phyloP scores from a whole-genome alignment of 257 asterid species.

The Asclepias syriaca region DNA sequence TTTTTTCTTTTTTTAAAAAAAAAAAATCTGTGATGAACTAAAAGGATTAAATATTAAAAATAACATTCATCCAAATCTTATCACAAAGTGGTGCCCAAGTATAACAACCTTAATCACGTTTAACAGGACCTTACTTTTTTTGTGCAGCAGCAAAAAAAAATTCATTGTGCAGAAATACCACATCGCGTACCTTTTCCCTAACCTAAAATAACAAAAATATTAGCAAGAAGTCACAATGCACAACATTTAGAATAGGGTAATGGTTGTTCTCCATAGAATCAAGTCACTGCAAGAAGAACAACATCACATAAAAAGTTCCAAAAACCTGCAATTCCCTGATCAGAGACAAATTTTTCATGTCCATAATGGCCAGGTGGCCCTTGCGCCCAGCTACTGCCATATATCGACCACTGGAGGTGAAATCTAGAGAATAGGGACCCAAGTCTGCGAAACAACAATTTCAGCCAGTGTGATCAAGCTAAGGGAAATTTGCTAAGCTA shows the following conservation, averaged over 20 bases:
- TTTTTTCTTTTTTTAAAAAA: not conserved
- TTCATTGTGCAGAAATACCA: conserved; percentile 83
- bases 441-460: conserved; percentile 42
- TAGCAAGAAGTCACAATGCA: conserved; percentile 1
- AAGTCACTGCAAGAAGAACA: not conserved
- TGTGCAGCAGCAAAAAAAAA: conserved; percentile 90
- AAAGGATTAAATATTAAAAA: not conserved
- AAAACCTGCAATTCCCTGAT: conserved; percentile 78
- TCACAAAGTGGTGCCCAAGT: not conserved
- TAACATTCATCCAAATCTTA: not conserved
- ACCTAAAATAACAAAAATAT: conserved; percentile 46
- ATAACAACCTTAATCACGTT: not conserved
- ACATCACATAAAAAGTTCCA: conserved; percentile 1
- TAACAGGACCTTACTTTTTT: conserved; percentile 58
- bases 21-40: not conserved
- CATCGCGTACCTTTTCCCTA: conserved; percentile 84
- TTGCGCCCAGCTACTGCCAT: conserved; percentile 85
- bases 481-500: not conserved
- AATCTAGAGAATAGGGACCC: conserved; percentile 86
- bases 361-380: conserved; percentile 85
- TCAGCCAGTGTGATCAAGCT: not conserved
- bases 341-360: conserved; percentile 65
- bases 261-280: not conserved
- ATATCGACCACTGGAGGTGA: conserved; percentile 73
- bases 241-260: not conserved